These are phyloP conservation scores for Diaporthe australafricana DNA, from an alignment of 2,329 filamentous ascomycete species.

Conservation along the genomic window DNA sequence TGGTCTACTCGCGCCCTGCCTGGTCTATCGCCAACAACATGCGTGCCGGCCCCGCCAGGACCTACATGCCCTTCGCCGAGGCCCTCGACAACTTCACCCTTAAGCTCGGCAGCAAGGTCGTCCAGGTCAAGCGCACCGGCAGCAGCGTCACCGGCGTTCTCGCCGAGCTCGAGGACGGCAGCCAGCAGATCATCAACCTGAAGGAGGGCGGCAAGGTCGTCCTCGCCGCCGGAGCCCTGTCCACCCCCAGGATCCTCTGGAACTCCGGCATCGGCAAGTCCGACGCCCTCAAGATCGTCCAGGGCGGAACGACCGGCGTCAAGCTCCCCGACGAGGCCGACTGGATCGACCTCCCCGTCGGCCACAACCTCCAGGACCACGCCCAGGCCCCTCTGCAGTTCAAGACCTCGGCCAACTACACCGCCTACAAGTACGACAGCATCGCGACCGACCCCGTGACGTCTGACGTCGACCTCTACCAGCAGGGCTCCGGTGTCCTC, in stretches of 20 bases:
- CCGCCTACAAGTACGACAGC: slow-evolving; percentile 35
- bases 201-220: slow-evolving; percentile 41
- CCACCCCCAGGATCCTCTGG: slow-evolving; percentile 38
- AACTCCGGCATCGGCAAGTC: slow-evolving; percentile 41
- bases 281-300: slow-evolving; percentile 39
- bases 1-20: slow-evolving; percentile 37
- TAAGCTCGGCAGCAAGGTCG: slow-evolving; percentile 41
- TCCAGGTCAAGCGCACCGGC: slow-evolving; percentile 39
- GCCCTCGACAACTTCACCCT: slow-evolving; percentile 42
- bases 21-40: slow-evolving; percentile 38
- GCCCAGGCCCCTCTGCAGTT: slow-evolving; percentile 39
- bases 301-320: slow-evolving; percentile 37
- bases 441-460: slow-evolving; percentile 35
- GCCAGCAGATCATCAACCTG: slow-evolving; percentile 40
- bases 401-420: slow-evolving; percentile 37
- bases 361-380: slow-evolving; percentile 35
- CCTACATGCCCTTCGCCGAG: slow-evolving; percentile 41
- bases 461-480: slow-evolving; percentile 39
- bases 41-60: slow-evolving; percentile 40
- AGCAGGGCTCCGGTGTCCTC: slow-evolving; percentile 40
- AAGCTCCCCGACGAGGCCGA: slow-evolving; percentile 29
- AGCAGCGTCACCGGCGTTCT: slow-evolving; percentile 41
- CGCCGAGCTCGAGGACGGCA: slow-evolving; percentile 37
- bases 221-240: slow-evolving; percentile 41
- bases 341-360: slow-evolving; percentile 34